These are phyloP conservation scores for Trametes versicolor DNA, from an alignment of 1,284 basidiomycete genomes.

Conservation along the genomic window DNA sequence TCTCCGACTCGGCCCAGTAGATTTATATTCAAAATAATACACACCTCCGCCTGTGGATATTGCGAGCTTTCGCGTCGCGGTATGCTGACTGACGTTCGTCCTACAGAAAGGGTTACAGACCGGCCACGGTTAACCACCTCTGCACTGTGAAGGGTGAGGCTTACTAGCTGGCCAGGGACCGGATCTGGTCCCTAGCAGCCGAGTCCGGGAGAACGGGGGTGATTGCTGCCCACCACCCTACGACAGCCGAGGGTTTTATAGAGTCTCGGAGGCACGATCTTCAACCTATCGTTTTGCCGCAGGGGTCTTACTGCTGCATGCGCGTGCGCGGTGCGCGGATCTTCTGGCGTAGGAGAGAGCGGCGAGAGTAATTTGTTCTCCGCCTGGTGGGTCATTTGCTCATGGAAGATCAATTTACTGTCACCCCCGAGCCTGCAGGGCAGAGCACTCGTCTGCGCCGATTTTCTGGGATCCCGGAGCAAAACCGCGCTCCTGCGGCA, in stretches of 20 bases:
- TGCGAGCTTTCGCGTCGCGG: too few relatives aligned
- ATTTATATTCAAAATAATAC: not conserved
- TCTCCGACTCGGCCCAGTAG: not conserved
- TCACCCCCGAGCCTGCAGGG: conserved; percentile 6
- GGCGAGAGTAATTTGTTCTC: conserved; percentile 24
- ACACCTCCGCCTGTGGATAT: not conserved
- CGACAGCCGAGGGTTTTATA: conserved; percentile 10
- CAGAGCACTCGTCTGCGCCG: not conserved
- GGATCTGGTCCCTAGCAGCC: too few relatives aligned
- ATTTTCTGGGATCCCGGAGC: not conserved
- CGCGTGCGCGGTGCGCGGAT: conserved; percentile 16
- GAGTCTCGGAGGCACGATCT: conserved; percentile 4
- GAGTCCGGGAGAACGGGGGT: not conserved
- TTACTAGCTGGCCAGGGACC: not conserved
- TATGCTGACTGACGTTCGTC: too few relatives aligned
- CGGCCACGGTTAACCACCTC: too few relatives aligned
- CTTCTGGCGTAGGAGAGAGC: conserved; percentile 6
- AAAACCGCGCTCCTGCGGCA: not conserved
- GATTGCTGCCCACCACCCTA: not conserved
- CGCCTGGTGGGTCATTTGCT: conserved; percentile 12
- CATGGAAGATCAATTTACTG: conserved; percentile 9
- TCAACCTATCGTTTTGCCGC: too few relatives aligned
- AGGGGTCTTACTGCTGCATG: conserved; percentile 11
- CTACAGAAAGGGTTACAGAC: too few relatives aligned
- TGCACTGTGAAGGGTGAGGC: not conserved